Evolutionary conservation across 1,284 basidiomycete species (phyloP), one percentile per base, ranked within the genome.

Genomic region (Apiotrichum laibachii): DNA sequence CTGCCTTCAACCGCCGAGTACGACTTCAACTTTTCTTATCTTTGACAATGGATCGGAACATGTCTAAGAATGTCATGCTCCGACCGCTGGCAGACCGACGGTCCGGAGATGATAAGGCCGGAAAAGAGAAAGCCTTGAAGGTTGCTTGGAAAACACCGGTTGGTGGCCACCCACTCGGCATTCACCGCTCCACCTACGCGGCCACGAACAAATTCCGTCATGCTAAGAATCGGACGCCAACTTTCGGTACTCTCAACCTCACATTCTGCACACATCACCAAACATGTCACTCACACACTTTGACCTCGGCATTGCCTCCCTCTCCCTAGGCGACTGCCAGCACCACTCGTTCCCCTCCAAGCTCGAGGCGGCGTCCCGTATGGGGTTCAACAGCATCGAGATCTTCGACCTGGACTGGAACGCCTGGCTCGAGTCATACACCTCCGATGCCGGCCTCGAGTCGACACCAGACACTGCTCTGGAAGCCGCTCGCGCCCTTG

Each of bases 341-440:
- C 42, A 50, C 34, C 57, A 59, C 35, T 13, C 39, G 3, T 31
- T 59, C 16, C 47, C 42, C 12, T 16, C 31, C 47, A 59, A 59
- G 52, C 2, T 59, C 0, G 31, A 19, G 22, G 52, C 57, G 1
- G 48, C 57, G 1, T 33, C 57, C 0, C 1, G 10, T 2, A 9
- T 35, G 10, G 52, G 57, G 16, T 54, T 37, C 42, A 26, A 26
- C 47, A 21, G 15, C 9, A 43, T 59, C 47, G 57, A 59, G 33
- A 54, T 59, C 22, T 59, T 59, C 40, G 40, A 44, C 26, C 47
- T 26, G 21, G 57, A 59, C 52, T 59, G 37, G 37, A 46, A 47
- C 2, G 44, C 44, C 5, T 57, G 42, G 49, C 55, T 39, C 12
- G 33, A 33, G 26, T 21, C 18, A 5, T 55, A 55, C 47, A 19